Conservation (phyloP, 495 filamentous ascomycete species). For the Penicillium paradoxum region DNA sequence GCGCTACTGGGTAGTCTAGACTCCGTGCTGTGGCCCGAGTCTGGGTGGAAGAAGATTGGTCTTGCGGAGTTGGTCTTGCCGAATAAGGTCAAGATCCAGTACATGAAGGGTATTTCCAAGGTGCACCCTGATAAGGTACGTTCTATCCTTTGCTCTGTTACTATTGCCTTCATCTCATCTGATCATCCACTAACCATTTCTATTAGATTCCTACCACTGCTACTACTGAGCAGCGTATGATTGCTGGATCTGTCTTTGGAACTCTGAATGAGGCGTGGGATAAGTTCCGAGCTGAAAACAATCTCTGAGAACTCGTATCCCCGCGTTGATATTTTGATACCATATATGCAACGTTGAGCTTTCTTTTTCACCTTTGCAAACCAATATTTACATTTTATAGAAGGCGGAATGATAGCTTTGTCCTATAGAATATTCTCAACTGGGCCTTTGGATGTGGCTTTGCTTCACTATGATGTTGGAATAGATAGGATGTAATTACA, state of each 20-base stretch:
- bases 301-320: conserved; percentile 24
- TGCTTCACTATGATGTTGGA: no score
- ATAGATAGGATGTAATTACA: no score
- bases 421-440: not conserved
- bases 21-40: conserved; percentile 81
- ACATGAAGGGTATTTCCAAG: conserved; percentile 99
- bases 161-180: not conserved
- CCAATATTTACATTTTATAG: conserved; percentile 3
- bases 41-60: conserved; percentile 94
- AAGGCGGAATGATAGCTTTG: no score
- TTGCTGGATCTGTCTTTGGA: conserved; percentile 84
- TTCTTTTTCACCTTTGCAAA: conserved; percentile 3
- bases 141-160: conserved; percentile 9
- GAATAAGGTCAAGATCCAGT: conserved; percentile 89
- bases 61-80: conserved; percentile 87
- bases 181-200: conserved; percentile 1
- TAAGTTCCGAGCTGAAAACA: conserved; percentile 90
- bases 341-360: not conserved
- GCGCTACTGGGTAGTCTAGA: conserved; percentile 87
- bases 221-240: conserved; percentile 91
- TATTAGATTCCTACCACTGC: conserved; percentile 75
- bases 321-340: conserved; percentile 2
- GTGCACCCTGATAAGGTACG: conserved; percentile 97
- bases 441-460: not conserved
- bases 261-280: conserved; percentile 98